phyloP scores from a whole-genome alignment of 2,329 filamentous ascomycete species.

The Xylariaceae sp. region DNA sequence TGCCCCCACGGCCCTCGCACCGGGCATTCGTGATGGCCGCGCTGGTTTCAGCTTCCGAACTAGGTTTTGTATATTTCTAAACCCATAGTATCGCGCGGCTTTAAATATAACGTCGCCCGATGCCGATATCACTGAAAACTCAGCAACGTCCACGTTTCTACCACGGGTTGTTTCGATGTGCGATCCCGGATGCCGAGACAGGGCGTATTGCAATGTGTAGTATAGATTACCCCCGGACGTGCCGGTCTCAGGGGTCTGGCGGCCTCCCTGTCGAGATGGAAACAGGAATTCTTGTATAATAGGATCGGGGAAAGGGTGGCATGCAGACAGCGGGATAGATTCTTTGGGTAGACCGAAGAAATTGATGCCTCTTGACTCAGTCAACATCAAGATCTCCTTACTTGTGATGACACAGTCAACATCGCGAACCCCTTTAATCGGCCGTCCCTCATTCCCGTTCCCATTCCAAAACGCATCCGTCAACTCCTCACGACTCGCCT shows the following conservation, averaged over 20 bases:
- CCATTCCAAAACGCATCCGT: constrained; percentile 71
- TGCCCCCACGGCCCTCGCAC: constrained; percentile 57
- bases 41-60: constrained; percentile 86
- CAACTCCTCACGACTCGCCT: constrained; percentile 88
- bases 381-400: constrained; percentile 86
- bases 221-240: constrained; percentile 86
- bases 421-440: constrained; percentile 63
- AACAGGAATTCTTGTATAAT: constrained; percentile 70
- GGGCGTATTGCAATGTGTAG: constrained; percentile 72
- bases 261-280: constrained; percentile 39
- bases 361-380: constrained; percentile 70
- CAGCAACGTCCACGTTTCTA: constrained; percentile 84
- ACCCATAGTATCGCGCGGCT: constrained; percentile 90
- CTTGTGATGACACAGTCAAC: constrained; percentile 98
- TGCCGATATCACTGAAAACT: constrained; percentile 64
- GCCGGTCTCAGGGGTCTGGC: constrained; percentile 55
- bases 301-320: constrained; percentile 65
- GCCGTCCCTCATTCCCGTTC: constrained; percentile 27
- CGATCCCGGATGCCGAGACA: constrained; percentile 65
- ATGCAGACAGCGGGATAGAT: constrained; percentile 41
- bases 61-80: constrained; percentile 96
- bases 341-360: constrained; percentile 66
- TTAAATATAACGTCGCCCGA: constrained; percentile 60
- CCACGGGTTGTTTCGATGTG: constrained; percentile 66
- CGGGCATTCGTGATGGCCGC: constrained; percentile 71